A percentile compares a stretch with the other conserved stretches of the same genome.
Conservation (phyloP, 352 stramenopile species). For the Hyaloperonospora arabidopsidis region DNA sequence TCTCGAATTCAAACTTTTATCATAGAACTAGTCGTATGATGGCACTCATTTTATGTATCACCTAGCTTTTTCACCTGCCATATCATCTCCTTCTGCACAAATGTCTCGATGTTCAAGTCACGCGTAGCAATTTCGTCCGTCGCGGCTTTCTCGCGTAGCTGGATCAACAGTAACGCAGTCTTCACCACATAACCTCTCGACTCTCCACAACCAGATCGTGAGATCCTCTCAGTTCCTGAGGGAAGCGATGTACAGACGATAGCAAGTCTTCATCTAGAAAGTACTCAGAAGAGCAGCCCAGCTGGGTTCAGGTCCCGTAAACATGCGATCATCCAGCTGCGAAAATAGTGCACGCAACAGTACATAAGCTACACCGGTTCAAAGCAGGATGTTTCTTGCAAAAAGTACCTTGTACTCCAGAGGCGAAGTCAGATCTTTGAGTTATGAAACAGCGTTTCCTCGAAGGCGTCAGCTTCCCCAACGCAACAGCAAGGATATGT, state of each 20-base stretch:
- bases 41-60: too few relatives aligned
- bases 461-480: slow-evolving; percentile 60
- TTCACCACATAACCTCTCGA: slow-evolving; percentile 10
- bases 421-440: slow-evolving; percentile 81
- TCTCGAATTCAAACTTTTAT: too few relatives aligned
- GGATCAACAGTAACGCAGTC: slow-evolving; percentile 15
- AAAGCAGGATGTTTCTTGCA: neutral
- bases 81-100: slow-evolving; percentile 41
- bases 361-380: neutral
- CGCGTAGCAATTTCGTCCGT: slow-evolving; percentile 3
- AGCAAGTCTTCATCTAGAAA: too few relatives aligned
- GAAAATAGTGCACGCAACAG: too few relatives aligned
- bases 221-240: too few relatives aligned
- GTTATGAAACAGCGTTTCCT: slow-evolving; percentile 80
- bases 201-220: neutral
- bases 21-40: too few relatives aligned
- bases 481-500: slow-evolving; percentile 72
- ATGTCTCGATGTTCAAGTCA: slow-evolving; percentile 38
- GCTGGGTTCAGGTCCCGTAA: too few relatives aligned
- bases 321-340: too few relatives aligned
- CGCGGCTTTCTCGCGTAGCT: slow-evolving; percentile 18
- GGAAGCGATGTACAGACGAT: too few relatives aligned
- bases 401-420: slow-evolving; percentile 76
- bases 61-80: too few relatives aligned
- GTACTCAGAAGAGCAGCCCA: too few relatives aligned